Evolutionary conservation across 2,329 filamentous ascomycete genomes (phyloP).

Genomic region (Fusarium longipes): DNA sequence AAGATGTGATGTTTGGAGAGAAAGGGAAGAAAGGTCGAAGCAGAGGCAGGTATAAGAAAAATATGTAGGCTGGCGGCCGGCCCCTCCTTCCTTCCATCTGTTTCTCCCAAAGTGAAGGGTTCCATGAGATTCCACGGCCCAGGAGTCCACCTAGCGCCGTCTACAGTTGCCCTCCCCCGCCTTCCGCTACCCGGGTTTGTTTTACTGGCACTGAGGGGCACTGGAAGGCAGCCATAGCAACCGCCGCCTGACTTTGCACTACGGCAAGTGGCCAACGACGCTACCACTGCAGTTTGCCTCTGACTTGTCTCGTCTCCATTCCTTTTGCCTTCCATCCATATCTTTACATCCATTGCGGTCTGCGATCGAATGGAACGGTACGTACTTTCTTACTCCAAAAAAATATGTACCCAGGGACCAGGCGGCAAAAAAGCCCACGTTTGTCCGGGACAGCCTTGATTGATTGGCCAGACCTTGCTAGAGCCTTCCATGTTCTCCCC

Average conservation of each 20-base stretch:
- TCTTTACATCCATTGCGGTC: neutral
- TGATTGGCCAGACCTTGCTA: slow-evolving; percentile 43
- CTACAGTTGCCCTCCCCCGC: slow-evolving; percentile 28
- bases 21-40: slow-evolving; percentile 42
- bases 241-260: slow-evolving; percentile 22
- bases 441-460: slow-evolving; percentile 15
- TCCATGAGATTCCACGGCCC: slow-evolving; percentile 60
- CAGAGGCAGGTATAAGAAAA: slow-evolving; percentile 52
- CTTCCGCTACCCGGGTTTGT: slow-evolving; percentile 8
- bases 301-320: neutral
- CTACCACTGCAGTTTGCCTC: slow-evolving; percentile 20
- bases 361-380: neutral
- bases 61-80: slow-evolving; percentile 46
- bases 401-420: slow-evolving; percentile 26
- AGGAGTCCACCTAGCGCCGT: slow-evolving; percentile 40
- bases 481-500: slow-evolving; percentile 40
- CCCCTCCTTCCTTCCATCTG: slow-evolving; percentile 46
- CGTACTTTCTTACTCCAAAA: slow-evolving; percentile 37
- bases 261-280: slow-evolving; percentile 29
- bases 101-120: slow-evolving; percentile 53
- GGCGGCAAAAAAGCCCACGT: slow-evolving; percentile 34
- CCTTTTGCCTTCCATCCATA: neutral
- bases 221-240: slow-evolving; percentile 34
- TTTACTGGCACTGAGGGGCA: slow-evolving; percentile 10
- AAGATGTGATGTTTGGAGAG: slow-evolving; percentile 40